Evolutionary conservation across 805 yeast genomes (phyloP).

Genomic region (Millerago galiae): DNA sequence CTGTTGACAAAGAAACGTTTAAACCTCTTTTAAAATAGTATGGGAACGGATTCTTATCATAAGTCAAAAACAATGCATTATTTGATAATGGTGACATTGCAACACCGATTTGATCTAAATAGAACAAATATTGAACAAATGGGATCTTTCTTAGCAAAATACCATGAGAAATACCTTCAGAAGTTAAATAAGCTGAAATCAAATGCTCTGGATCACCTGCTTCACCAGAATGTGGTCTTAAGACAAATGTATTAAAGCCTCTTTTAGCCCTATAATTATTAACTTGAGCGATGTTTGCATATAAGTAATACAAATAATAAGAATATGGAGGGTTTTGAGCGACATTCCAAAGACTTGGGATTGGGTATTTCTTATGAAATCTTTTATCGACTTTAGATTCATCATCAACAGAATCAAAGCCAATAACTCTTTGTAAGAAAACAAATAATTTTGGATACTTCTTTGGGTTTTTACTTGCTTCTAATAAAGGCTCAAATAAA

Average conservation of each 20-base stretch:
- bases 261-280: conserved; percentile 75
- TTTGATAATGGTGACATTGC: conserved; percentile 99
- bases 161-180: conserved; percentile 95
- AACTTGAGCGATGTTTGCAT: conserved; percentile 78
- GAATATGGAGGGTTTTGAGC: conserved; percentile 94
- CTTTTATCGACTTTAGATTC: conserved; percentile 89
- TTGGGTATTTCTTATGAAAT: conserved; percentile 74
- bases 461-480: conserved; percentile 79
- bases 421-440: conserved; percentile 89
- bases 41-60: conserved; percentile 95
- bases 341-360: conserved; percentile 78
- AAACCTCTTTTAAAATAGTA: conserved; percentile 87
- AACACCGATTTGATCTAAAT: conserved; percentile 89
- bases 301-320: conserved; percentile 84
- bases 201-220: conserved; percentile 99
- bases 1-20: conserved; percentile 91
- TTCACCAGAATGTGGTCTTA: conserved; percentile 98
- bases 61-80: conserved; percentile 90
- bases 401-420: conserved; percentile 97
- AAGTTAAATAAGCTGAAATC: conserved; percentile 78
- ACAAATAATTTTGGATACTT: conserved; percentile 87
- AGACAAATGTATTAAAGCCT: conserved; percentile 82
- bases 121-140: conserved; percentile 87
- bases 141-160: conserved; percentile 90
- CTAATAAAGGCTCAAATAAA: conserved; percentile 81